Evolutionary conservation across 352 stramenopile genomes (phyloP), one percentile per base, ranked within the genome.

Genomic region (Stramenopiles sp.): DNA sequence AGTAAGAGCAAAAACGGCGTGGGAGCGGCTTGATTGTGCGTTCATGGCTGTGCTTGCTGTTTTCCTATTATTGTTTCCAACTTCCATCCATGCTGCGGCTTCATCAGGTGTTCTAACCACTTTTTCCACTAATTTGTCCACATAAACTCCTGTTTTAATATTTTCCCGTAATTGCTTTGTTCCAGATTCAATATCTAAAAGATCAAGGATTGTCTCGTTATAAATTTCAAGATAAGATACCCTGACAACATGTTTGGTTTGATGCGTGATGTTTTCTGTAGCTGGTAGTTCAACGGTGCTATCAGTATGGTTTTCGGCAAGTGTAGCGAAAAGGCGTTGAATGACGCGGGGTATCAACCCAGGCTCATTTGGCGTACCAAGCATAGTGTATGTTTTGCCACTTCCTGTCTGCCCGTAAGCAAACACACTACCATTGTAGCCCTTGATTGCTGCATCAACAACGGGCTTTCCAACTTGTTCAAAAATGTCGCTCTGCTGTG

Each of bases 1-100:
- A 86, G 95, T 93, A 39, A 99, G 87, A 83, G 95, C 97, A 84
- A 99, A 99, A 32, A 99, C 96, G 67, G 92, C 97, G 88, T 99
- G 96, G 82, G 90, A 97, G 80, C 96, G 93, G 67, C 93, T 98
- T 80, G 94, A 98, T 84, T 97, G 89, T n/a, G 91, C 92, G 84
- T 99, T 99, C 95, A 98, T 98, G 83, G 98, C 95, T 0, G 96
- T 99, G 75, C 91, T 91, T 76, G 94, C 89, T 14, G 80, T 81
- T n/a, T 80, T 67, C 29, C 83, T 80, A 30, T 39, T 30, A 4
- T n/a, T 80, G 30, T 86, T 86, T 31, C 81, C 83, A 33, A 4
- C 22, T 78, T 31, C 4, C 71, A 78, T 78, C 4, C 4, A 4
- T 4, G 4, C 4, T 4, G 4, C 71, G 14, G 22, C 22, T 78